phyloP scores from a whole-genome alignment of 2,329 filamentous ascomycete genomes.

The Thelonectria olida region DNA sequence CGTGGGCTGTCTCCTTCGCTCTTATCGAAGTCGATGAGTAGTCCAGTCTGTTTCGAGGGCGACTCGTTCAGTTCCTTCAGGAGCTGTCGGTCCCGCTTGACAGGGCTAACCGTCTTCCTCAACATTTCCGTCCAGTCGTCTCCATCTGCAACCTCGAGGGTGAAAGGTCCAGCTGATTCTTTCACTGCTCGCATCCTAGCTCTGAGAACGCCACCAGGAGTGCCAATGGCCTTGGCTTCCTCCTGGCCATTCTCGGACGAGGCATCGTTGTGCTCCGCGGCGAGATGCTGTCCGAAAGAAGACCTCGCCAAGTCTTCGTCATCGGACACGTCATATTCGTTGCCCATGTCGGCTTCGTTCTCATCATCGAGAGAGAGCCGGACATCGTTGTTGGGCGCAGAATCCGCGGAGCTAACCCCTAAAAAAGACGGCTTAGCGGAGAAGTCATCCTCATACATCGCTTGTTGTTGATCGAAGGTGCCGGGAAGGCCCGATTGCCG shows the following conservation, averaged over 20 bases:
- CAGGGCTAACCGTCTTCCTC: slow-evolving; percentile 91
- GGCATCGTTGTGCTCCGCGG: slow-evolving; percentile 75
- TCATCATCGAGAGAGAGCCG: slow-evolving; percentile 71
- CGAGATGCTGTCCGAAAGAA: slow-evolving; percentile 76
- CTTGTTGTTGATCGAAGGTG: slow-evolving; percentile 75
- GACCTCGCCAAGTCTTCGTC: slow-evolving; percentile 81
- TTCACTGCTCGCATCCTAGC: slow-evolving; percentile 72
- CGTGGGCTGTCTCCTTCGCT: slow-evolving; percentile 61
- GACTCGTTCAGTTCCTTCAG: slow-evolving; percentile 69
- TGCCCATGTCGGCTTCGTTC: slow-evolving; percentile 64
- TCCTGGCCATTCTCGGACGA: slow-evolving; percentile 63
- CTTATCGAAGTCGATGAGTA: slow-evolving; percentile 40
- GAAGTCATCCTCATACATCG: slow-evolving; percentile 65
- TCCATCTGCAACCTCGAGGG: slow-evolving; percentile 70
- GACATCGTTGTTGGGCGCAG: slow-evolving; percentile 69
- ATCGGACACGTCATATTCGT: slow-evolving; percentile 79
- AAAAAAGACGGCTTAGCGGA: slow-evolving; percentile 82
- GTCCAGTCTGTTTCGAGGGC: slow-evolving; percentile 41
- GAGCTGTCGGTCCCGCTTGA: slow-evolving; percentile 88
- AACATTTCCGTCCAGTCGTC: slow-evolving; percentile 95
- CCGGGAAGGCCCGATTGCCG: slow-evolving; percentile 72
- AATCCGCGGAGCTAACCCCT: slow-evolving; percentile 90
- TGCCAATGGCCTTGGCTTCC: slow-evolving; percentile 52
- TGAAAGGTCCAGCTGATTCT: slow-evolving; percentile 65
- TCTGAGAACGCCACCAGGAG: slow-evolving; percentile 69